Percentiles rank a stretch among this genome's conserved stretches.
Evolutionary conservation across 768 basidiomycete genomes (phyloP).

Genomic region (Tulasnella sp.): DNA sequence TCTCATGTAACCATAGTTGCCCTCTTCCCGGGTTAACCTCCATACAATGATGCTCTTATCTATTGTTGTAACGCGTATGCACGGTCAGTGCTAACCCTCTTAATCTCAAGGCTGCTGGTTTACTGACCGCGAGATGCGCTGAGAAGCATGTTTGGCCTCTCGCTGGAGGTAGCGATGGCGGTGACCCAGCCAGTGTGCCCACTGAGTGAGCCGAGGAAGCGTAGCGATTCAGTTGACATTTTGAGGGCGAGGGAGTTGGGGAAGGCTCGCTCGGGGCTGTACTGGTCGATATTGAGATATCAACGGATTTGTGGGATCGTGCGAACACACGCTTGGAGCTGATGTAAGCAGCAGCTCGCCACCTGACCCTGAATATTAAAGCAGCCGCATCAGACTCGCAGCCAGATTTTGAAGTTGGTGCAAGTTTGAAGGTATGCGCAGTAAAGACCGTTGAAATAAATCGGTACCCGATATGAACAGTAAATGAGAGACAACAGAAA

Average conservation of each 20-base stretch:
- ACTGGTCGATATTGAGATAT: constrained; percentile 5
- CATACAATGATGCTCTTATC: constrained; percentile 99
- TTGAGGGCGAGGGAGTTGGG: background rate
- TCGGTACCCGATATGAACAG: background rate
- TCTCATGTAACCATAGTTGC: constrained; percentile 93
- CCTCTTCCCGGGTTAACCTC: constrained; percentile 92
- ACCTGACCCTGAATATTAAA: too few relatives aligned
- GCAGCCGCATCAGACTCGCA: too few relatives aligned
- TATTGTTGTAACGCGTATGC: constrained; percentile 28
- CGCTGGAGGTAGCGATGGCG: constrained; percentile 94
- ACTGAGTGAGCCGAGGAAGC: constrained; percentile 85
- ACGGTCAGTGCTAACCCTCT: constrained; percentile 27
- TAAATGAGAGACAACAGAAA: background rate
- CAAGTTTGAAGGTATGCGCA: background rate
- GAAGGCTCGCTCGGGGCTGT: background rate
- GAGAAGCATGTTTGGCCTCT: constrained; percentile 99
- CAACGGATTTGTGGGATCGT: constrained; percentile 19
- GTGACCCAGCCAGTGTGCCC: constrained; percentile 99
- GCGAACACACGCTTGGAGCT: background rate
- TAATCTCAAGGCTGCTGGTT: background rate
- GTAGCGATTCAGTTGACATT: constrained; percentile 75
- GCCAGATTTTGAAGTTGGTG: background rate
- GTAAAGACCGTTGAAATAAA: background rate
- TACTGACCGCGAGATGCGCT: constrained; percentile 88
- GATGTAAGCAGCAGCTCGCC: background rate